Evolutionary conservation across 2,329 filamentous ascomycete species (phyloP), one percentile per base, ranked within the genome.

Genomic region (Daldinia sp.): DNA sequence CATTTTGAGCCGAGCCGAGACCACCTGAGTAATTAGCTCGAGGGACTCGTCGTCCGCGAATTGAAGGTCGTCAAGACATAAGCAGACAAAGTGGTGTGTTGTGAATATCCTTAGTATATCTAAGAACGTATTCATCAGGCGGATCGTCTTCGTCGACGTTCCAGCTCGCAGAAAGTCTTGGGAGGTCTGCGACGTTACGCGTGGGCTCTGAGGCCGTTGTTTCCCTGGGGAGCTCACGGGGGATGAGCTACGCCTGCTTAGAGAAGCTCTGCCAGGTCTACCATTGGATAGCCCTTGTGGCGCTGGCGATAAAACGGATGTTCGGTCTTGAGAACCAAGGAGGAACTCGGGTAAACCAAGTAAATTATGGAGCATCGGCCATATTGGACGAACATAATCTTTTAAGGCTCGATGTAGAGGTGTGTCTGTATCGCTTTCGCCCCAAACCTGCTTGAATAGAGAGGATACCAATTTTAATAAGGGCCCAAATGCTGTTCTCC

Each of bases 41-140:
- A 95, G 79, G 11, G 91, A 95, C 75, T 97, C 94, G 23, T 90
- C 87, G 73, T 97, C 94, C 5, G 93, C 93, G 75, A 93, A 95
- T 71, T 97, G 93, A 29, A 97, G 79, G 76, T 97, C 94, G 72
- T 97, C 94, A 25, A 97, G 79, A 70, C 89, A 93, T 70, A 97
- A 89, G 72, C 92, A 96, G 55, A 97, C 93, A 71, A 97, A 88
- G 71, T 94, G 95, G 74, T 94, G 89, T 17, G 89, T 83, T 0
- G 92, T 90, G 57, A 98, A 88, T 39, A 96, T 86, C 53, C 92
- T 87, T 51, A 97, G 77, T 8, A 97, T 90, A 69, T 97, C 94
- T 45, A 97, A 80, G 70, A 96, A 94, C 1, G 92, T 94, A 72
- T 93, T 94, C 83, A 94, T 91, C 58, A 97, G 84, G 10, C 92